Base-by-base conservation (phyloP, 2,329 filamentous ascomycete species). In the Aureobasidium zeae region DNA sequence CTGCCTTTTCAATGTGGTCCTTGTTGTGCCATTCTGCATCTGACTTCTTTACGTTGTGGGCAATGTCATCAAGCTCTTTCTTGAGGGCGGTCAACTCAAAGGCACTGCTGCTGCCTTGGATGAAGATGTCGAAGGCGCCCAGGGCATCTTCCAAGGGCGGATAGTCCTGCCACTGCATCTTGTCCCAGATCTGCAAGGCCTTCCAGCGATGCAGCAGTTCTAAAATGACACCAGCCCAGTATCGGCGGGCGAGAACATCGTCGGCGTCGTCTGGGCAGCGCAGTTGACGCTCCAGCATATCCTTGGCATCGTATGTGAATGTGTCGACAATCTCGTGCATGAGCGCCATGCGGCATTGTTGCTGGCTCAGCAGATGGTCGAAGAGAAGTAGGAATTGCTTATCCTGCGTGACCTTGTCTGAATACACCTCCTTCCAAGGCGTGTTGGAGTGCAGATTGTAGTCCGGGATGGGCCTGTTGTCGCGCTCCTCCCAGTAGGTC, bases 41-140 rank as follows among this genome's bases (percentile, higher is more conserved):
- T 19, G 70, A 66, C 1, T 55, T 48, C 9, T 68, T 67, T 46
- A 95, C 77, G 1, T 66, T 62, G 3, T 60, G 53, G 2, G 79
- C 77, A 25, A 86, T 69, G 1, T 66, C 60, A 58, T 91, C 79
- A 16, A 96, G 68, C 29, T 77, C 67, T n/a, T 62, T 57, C 9
- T 74, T 52, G 25, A 71, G 60, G 32, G 86, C 78, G 45, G 83
- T 73, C 39, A 89, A 64, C 57, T 93, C 86, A n/a, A 81, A 79
- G 15, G 44, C 45, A 21, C 72, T 70, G 13, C 77, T 73, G 44
- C 82, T 81, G 51, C 82, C 77, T 20, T 89, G 68, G 33, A 94
- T 77, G 62, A 96, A 96, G 63, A 96, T 74, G 61, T 96, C 91
- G 60, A 93, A 94, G 11, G 82, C 83, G 15, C 80, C 83, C 12